These are phyloP conservation scores for Madurella mycetomatis DNA, from an alignment of 2,329 filamentous ascomycete species.

Conservation along the genomic window DNA sequence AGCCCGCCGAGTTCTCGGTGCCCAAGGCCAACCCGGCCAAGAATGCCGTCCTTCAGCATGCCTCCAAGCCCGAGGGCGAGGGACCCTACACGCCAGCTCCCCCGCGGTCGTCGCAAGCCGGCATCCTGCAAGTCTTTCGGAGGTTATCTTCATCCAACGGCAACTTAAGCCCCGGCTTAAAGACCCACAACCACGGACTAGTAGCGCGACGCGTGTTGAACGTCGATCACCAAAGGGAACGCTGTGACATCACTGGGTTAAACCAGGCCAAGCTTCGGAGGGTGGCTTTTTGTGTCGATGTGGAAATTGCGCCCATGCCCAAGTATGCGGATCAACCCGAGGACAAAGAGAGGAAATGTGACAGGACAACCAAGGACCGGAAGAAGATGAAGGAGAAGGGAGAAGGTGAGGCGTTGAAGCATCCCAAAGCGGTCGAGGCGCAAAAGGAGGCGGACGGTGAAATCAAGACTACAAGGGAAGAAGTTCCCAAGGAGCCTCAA, in stretches of 20 bases:
- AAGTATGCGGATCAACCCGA: conserved; percentile 63
- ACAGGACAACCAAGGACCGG: conserved; percentile 49
- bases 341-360: conserved; percentile 35
- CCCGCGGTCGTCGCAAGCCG: conserved; percentile 62
- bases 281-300: conserved; percentile 94
- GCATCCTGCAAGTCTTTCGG: conserved; percentile 77
- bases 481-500: conserved; percentile 37
- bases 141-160: conserved; percentile 67
- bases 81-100: conserved; percentile 70
- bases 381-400: conserved; percentile 63
- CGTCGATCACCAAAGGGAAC: conserved; percentile 71
- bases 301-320: conserved; percentile 88
- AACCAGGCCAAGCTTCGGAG: conserved; percentile 75
- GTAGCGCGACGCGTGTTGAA: conserved; percentile 82
- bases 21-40: conserved; percentile 49
- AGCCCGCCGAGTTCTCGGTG: conserved; percentile 41
- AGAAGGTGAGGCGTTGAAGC: conserved; percentile 70
- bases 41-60: conserved; percentile 58
- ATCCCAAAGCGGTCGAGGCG: conserved; percentile 56
- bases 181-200: conserved; percentile 58
- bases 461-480: conserved; percentile 40
- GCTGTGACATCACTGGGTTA: conserved; percentile 75
- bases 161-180: conserved; percentile 44
- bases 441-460: conserved; percentile 45
- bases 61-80: conserved; percentile 51